These are phyloP conservation scores for Oldenlandia corymbosa DNA, from an alignment of 257 asterid genomes.

Conservation along the genomic window DNA sequence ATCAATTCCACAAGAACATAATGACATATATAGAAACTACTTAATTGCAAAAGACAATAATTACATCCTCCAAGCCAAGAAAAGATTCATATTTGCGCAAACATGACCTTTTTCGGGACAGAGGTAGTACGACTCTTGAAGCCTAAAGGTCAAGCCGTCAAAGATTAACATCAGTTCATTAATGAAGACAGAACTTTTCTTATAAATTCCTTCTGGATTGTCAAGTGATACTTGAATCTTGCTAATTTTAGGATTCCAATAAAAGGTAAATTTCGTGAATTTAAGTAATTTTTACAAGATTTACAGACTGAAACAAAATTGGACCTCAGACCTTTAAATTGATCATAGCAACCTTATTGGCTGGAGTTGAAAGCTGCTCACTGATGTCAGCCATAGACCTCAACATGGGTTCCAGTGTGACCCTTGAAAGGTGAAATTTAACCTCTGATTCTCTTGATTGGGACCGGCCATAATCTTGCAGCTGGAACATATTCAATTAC, in stretches of 20 bases:
- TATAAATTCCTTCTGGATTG: slow-evolving; percentile 1
- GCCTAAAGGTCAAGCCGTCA: too few species aligned
- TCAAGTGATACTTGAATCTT: neutral
- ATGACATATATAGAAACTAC: neutral
- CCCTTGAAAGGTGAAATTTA: slow-evolving; percentile 64
- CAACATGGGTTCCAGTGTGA: slow-evolving; percentile 79
- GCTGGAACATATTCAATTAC: slow-evolving; percentile 34
- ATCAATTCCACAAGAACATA: slow-evolving; percentile 3
- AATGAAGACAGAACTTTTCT: neutral
- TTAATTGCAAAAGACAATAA: neutral
- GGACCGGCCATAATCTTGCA: slow-evolving; percentile 64
- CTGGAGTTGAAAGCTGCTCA: slow-evolving; percentile 75
- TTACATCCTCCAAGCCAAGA: too few species aligned
- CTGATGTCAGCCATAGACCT: slow-evolving; percentile 89
- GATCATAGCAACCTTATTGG: slow-evolving; percentile 78
- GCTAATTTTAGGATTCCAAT: neutral
- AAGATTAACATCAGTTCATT: slow-evolving; percentile 1
- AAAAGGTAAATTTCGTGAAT: neutral
- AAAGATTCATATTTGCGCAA: too few species aligned
- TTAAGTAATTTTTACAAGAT: too few species aligned
- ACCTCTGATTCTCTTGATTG: slow-evolving; percentile 72
- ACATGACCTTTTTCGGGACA: too few species aligned
- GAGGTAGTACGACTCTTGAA: too few species aligned
- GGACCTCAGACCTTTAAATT: slow-evolving; percentile 69
- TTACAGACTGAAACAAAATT: neutral